These are phyloP conservation scores for Neurospora sp. DNA, from an alignment of 2,329 filamentous ascomycete genomes.

Conservation along the genomic window DNA sequence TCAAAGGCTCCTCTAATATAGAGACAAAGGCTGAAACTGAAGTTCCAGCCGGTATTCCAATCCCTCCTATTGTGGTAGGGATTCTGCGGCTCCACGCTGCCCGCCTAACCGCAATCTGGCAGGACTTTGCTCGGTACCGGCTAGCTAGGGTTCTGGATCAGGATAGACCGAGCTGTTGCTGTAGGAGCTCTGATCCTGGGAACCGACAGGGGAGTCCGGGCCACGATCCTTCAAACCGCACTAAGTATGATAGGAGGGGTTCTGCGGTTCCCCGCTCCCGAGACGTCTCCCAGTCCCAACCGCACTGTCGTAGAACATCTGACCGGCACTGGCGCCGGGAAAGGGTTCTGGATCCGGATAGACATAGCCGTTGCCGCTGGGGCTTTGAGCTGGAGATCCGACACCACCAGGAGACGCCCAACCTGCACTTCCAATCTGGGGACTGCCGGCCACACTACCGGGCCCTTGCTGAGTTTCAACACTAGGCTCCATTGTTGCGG, in stretches of 20 bases:
- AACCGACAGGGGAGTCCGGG: slow-evolving; percentile 42
- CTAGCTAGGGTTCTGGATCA: neutral
- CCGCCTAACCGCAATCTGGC: neutral
- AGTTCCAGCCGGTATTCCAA: neutral
- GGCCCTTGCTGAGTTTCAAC: slow-evolving; percentile 61
- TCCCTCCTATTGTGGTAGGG: neutral
- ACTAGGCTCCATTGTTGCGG: slow-evolving; percentile 76
- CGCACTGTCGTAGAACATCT: slow-evolving; percentile 64
- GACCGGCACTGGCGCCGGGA: slow-evolving; percentile 47
- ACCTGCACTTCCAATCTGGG: slow-evolving; percentile 70
- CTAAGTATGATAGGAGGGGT: slow-evolving; percentile 28
- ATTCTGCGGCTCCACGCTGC: neutral
- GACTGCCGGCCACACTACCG: slow-evolving; percentile 69
- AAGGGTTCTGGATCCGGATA: slow-evolving; percentile 78
- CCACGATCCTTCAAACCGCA: slow-evolving; percentile 54
- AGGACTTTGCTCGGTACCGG: neutral
- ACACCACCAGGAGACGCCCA: slow-evolving; percentile 82
- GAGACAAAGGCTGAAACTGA: neutral
- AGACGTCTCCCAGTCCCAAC: slow-evolving; percentile 54
- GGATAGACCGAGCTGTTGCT: neutral
- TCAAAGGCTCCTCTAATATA: neutral
- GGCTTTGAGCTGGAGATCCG: slow-evolving; percentile 58
- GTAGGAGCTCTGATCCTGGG: slow-evolving; percentile 26
- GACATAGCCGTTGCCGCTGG: slow-evolving; percentile 54
- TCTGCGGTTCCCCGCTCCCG: slow-evolving; percentile 60